phyloP scores from a whole-genome alignment of 2,329 filamentous ascomycete genomes.

The Fusarium gaditjirri region DNA sequence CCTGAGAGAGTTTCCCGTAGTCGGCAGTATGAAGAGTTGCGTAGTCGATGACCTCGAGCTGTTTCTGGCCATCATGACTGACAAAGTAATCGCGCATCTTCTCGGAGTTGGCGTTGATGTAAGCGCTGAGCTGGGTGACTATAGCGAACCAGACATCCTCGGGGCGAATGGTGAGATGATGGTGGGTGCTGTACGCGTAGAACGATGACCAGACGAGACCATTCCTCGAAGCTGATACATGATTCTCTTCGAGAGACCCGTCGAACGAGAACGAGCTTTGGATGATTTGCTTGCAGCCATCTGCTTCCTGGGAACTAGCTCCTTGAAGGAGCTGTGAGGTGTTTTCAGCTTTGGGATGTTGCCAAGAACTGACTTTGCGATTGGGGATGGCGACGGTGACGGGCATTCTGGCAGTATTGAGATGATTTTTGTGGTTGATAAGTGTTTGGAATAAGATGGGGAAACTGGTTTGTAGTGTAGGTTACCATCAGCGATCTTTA shows the following conservation, averaged over 20 bases:
- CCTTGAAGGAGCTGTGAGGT: neutral
- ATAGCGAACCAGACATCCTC: neutral
- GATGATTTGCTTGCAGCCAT: neutral
- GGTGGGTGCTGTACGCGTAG: neutral
- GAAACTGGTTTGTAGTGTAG: accelerated
- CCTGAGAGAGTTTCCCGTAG: neutral
- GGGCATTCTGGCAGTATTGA: neutral
- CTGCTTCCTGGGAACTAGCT: neutral
- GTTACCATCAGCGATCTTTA: accelerated
- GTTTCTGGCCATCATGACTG: accelerated
- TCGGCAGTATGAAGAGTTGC: neutral
- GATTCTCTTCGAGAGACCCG: neutral
- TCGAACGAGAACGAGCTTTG: neutral
- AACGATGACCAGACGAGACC: neutral
- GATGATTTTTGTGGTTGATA: accelerated
- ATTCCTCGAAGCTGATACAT: accelerated
- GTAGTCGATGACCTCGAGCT: accelerated
- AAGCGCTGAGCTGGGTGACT: neutral
- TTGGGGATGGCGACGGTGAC: neutral
- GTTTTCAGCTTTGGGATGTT: neutral
- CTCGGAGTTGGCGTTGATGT: neutral
- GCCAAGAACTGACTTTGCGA: neutral
- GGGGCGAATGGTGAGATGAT: neutral
- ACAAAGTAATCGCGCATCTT: neutral
- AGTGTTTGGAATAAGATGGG: accelerated